These are phyloP conservation scores for Avicennia marina DNA, from an alignment of 257 asterid genomes.

Conservation along the genomic window DNA sequence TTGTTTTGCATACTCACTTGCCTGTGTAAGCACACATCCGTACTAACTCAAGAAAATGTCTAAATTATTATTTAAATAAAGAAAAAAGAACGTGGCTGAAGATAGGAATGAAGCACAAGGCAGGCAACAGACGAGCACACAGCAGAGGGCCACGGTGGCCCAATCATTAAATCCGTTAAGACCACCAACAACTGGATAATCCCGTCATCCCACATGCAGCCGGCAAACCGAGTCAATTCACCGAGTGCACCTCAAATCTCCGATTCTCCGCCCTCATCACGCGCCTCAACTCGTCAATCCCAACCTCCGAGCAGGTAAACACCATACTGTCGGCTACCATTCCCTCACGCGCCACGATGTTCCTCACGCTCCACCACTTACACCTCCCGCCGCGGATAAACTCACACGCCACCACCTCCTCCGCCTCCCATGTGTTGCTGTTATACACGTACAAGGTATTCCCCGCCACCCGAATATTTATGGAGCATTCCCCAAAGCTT, in stretches of 20 bases:
- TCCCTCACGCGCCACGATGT: slow-evolving; percentile 31
- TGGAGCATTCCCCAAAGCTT: slow-evolving; percentile 23
- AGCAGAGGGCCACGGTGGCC: neutral
- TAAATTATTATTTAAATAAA: too few relatives aligned
- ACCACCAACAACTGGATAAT: neutral
- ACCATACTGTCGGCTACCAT: slow-evolving; percentile 33
- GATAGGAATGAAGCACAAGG: too few relatives aligned
- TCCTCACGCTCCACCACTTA: slow-evolving; percentile 60
- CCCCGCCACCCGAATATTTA: slow-evolving; percentile 40
- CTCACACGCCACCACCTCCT: slow-evolving; percentile 67
- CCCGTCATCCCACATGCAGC: too few relatives aligned
- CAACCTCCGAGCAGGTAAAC: slow-evolving; percentile 42
- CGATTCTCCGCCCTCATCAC: slow-evolving; percentile 23
- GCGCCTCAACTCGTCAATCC: slow-evolving; percentile 41
- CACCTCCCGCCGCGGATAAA: slow-evolving; percentile 31
- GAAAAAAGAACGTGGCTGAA: too few relatives aligned
- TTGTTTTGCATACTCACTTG: too few relatives aligned
- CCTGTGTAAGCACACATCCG: too few relatives aligned
- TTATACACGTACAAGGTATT: slow-evolving; percentile 34
- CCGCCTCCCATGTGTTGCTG: slow-evolving; percentile 28
- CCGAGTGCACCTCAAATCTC: slow-evolving; percentile 6
- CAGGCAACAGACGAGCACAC: too few relatives aligned
- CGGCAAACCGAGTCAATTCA: neutral
- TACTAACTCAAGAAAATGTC: too few relatives aligned
- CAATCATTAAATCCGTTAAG: neutral